Evolutionary conservation across 805 yeast species (phyloP).

Genomic region (Schizosaccharomyces octosporus): DNA sequence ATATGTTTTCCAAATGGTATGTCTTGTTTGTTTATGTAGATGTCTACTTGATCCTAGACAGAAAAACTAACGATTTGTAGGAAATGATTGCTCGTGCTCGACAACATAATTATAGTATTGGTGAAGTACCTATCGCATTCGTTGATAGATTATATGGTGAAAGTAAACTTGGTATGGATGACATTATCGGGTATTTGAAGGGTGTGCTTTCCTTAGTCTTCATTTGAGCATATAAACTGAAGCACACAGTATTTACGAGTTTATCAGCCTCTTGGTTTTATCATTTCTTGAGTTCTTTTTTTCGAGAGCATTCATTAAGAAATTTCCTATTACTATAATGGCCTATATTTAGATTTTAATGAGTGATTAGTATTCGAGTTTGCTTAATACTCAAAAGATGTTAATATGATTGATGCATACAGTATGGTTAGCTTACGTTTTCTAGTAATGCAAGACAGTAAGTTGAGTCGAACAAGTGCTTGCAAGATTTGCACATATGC

Average conservation of each 20-base stretch:
- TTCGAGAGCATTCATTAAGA: neutral
- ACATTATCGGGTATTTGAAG: constrained; percentile 49
- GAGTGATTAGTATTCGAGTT: too few relatives aligned
- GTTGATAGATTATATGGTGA: constrained; percentile 64
- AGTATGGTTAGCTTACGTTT: too few relatives aligned
- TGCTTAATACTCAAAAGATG: too few relatives aligned
- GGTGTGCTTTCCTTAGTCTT: constrained; percentile 22
- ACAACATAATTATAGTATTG: constrained; percentile 44
- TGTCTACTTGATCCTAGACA: neutral
- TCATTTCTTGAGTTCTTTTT: neutral
- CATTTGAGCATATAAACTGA: neutral
- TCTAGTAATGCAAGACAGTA: too few relatives aligned
- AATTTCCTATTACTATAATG: too few relatives aligned
- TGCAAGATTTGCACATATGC: too few relatives aligned
- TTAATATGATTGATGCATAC: too few relatives aligned
- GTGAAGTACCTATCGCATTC: constrained; percentile 56
- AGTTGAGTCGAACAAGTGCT: too few relatives aligned
- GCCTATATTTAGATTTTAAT: too few relatives aligned
- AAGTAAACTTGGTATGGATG: constrained; percentile 57
- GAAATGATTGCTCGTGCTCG: constrained; percentile 72
- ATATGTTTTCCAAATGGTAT: constrained; percentile 52
- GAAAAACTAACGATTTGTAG: neutral
- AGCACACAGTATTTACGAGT: neutral
- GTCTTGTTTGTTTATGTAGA: neutral
- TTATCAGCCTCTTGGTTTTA: neutral